Conservation (phyloP, 2,329 filamentous ascomycete genomes). For the Penicillium sp. region DNA sequence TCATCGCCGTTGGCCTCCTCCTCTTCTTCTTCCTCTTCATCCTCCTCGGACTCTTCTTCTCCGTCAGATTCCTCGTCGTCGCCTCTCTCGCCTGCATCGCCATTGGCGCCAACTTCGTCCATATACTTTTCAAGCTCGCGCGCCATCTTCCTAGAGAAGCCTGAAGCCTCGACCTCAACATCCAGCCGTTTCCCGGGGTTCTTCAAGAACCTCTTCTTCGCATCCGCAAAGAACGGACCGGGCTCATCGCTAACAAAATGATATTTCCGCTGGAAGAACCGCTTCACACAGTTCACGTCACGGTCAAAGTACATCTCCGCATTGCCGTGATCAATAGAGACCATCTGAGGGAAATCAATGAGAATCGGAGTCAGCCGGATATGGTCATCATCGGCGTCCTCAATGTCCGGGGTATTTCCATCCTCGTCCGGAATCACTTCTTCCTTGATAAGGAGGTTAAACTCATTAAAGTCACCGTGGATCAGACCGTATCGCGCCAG, state of each 20-base stretch:
- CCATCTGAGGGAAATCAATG: slow-evolving; percentile 98
- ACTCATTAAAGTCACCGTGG: slow-evolving; percentile 98
- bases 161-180: slow-evolving; percentile 84
- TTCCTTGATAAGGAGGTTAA: slow-evolving; percentile 95
- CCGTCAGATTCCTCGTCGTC: slow-evolving; percentile 40
- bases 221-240: slow-evolving; percentile 82
- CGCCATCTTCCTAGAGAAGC: slow-evolving; percentile 94
- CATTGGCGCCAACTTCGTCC: slow-evolving; percentile 64
- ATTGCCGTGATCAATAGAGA: slow-evolving; percentile 89
- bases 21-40: slow-evolving; percentile 35
- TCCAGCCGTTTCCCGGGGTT: slow-evolving; percentile 71
- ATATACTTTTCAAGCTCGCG: slow-evolving; percentile 92
- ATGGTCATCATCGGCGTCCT: slow-evolving; percentile 30
- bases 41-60: slow-evolving; percentile 27
- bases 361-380: slow-evolving; percentile 72
- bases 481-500: slow-evolving; percentile 86
- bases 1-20: slow-evolving; percentile 30
- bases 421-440: slow-evolving; percentile 41
- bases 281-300: slow-evolving; percentile 92
- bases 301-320: slow-evolving; percentile 97
- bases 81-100: slow-evolving; percentile 46
- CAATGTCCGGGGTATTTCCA: slow-evolving; percentile 34
- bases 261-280: slow-evolving; percentile 87
- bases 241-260: slow-evolving; percentile 78
- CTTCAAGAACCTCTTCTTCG: slow-evolving; percentile 66